phyloP scores from a whole-genome alignment of 345 rosid genomes.

The Gossypium ekmanianum region DNA sequence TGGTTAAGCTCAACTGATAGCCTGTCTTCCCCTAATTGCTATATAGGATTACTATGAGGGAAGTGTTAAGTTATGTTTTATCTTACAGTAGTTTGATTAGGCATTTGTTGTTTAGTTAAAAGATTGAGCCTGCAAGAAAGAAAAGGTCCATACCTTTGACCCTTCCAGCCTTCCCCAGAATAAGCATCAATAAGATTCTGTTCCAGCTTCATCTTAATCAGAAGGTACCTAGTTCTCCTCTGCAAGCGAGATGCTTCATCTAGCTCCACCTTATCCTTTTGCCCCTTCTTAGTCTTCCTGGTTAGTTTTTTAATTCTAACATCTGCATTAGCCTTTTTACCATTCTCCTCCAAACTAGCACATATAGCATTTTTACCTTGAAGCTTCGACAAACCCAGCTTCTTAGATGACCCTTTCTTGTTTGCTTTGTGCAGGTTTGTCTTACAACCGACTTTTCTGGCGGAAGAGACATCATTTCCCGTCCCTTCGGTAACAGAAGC shows the following conservation, averaged over 20 bases:
- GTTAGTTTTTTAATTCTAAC: constrained; percentile 33
- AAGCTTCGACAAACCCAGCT: constrained; percentile 22
- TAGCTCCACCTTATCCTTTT: constrained; percentile 43
- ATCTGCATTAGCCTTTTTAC: constrained; percentile 23
- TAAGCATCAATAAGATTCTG: constrained; percentile 98
- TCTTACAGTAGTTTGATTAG: background rate
- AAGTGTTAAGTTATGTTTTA: background rate
- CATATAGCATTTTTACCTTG: constrained; percentile 10
- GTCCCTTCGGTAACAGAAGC: constrained; percentile 25
- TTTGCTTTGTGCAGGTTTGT: constrained; percentile 20
- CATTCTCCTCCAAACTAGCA: constrained; percentile 26
- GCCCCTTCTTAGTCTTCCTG: constrained; percentile 48
- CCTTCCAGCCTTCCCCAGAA: constrained; percentile 98
- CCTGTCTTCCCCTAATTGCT: background rate
- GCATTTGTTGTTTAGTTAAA: background rate
- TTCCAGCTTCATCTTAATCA: constrained; percentile 90
- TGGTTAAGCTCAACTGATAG: background rate
- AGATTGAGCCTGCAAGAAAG: background rate
- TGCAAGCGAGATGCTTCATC: constrained; percentile 84
- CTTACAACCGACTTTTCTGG: constrained; percentile 17
- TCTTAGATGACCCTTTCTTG: constrained; percentile 27
- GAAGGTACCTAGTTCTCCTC: constrained; percentile 79
- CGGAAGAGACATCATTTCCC: constrained; percentile 19
- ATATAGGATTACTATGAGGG: background rate
- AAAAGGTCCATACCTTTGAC: constrained; percentile 70